Conservation (phyloP, 1,284 basidiomycete genomes). For the Coniferiporia weirii region DNA sequence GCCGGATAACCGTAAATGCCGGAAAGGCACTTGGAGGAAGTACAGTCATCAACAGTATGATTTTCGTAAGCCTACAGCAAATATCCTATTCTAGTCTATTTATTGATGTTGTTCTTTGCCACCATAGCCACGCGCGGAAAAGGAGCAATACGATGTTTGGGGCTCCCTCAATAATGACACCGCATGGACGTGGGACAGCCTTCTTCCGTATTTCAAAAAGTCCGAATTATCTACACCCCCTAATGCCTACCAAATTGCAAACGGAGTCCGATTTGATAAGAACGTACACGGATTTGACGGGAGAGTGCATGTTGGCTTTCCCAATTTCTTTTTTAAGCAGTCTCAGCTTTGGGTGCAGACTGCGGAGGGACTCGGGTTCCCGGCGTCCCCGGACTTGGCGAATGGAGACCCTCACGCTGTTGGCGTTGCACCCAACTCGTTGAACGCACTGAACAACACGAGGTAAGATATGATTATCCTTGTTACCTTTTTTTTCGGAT, state of each 20-base stretch:
- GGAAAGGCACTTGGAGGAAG: slow-evolving; percentile 20
- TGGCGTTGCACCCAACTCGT: slow-evolving; percentile 15
- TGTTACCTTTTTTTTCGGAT: not conserved
- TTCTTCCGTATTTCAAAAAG: slow-evolving; percentile 20
- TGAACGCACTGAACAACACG: slow-evolving; percentile 19
- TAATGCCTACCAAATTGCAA: slow-evolving; percentile 11
- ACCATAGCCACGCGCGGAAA: slow-evolving; percentile 16
- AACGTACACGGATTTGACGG: slow-evolving; percentile 17
- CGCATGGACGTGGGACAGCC: slow-evolving; percentile 15
- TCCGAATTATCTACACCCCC: slow-evolving; percentile 17
- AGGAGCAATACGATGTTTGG: slow-evolving; percentile 21
- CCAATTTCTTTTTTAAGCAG: slow-evolving; percentile 19
- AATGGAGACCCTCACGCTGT: slow-evolving; percentile 19
- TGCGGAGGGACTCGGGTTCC: slow-evolving; percentile 13
- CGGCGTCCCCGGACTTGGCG: slow-evolving; percentile 15
- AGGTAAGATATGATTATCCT: slow-evolving; percentile 7
- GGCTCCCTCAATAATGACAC: slow-evolving; percentile 15
- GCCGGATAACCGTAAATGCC: slow-evolving; percentile 15
- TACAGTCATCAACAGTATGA: slow-evolving; percentile 19
- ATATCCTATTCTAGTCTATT: not conserved
- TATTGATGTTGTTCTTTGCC: not conserved
- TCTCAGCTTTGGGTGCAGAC: slow-evolving; percentile 16
- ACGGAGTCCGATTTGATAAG: slow-evolving; percentile 14
- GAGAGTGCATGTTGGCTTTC: slow-evolving; percentile 17
- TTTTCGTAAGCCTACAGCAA: slow-evolving; percentile 12